Evolutionary conservation across 2,329 filamentous ascomycete genomes (phyloP).

Genomic region (Aspergillus carbonarius): DNA sequence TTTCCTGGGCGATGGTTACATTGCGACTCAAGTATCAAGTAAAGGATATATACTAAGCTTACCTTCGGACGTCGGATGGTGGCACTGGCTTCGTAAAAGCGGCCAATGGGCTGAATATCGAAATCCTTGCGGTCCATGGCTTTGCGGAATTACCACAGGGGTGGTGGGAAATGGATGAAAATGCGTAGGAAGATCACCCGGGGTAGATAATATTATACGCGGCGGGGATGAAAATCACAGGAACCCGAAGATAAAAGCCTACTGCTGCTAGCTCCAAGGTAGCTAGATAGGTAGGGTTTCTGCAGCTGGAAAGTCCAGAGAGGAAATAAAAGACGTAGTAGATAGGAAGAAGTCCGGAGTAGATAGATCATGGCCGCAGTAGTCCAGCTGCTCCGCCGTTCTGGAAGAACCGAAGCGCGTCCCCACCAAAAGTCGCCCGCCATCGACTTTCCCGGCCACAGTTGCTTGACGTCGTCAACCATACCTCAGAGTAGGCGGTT

Average conservation of each 20-base stretch:
- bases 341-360: neutral
- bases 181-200: neutral
- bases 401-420: slow-evolving; percentile 11
- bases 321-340: neutral
- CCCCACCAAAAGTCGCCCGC: slow-evolving; percentile 19
- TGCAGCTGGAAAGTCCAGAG: neutral
- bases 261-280: neutral
- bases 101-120: slow-evolving; percentile 66
- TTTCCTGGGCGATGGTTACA: slow-evolving; percentile 62
- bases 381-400: slow-evolving; percentile 8
- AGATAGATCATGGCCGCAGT: neutral
- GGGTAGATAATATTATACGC: neutral
- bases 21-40: neutral
- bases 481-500: neutral
- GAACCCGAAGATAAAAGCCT: neutral
- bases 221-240: neutral
- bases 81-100: slow-evolving; percentile 67
- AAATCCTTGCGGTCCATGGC: slow-evolving; percentile 50
- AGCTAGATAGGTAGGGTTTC: neutral
- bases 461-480: neutral
- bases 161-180: neutral
- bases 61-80: slow-evolving; percentile 75
- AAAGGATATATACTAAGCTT: slow-evolving; percentile 12
- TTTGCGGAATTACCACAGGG: neutral
- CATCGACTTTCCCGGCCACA: slow-evolving; percentile 7